Percentiles rank a stretch among this genome's conserved stretches.
These are phyloP conservation scores for Podaxis sp. DNA, from an alignment of 768 basidiomycete genomes.

Conservation along the genomic window DNA sequence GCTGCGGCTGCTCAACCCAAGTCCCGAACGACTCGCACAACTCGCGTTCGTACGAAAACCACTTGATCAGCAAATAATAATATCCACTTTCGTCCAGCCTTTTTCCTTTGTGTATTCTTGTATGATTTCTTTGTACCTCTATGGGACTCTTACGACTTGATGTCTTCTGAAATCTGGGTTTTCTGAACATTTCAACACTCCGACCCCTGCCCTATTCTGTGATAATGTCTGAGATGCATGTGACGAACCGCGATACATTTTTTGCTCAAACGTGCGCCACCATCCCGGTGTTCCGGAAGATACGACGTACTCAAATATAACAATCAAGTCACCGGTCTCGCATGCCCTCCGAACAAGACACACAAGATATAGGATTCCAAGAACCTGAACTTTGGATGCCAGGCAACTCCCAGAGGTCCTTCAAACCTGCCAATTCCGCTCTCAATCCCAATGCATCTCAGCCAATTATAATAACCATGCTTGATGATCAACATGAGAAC, in stretches of 20 bases:
- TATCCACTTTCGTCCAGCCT: not conserved
- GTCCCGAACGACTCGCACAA: conserved; percentile 28
- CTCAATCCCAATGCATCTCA: no score
- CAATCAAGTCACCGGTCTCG: no score
- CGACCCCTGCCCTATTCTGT: not conserved
- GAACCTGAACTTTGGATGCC: not conserved
- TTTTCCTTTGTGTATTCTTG: not conserved
- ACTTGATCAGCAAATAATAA: conserved; percentile 15
- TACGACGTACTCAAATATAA: no score
- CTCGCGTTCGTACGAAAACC: conserved; percentile 35
- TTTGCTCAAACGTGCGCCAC: no score
- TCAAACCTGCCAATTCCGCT: not conserved
- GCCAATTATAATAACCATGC: no score
- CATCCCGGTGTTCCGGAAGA: no score
- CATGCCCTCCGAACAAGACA: not conserved
- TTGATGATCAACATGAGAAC: no score
- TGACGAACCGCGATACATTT: no score
- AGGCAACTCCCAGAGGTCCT: not conserved
- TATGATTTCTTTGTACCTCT: not conserved
- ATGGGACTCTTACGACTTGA: not conserved
- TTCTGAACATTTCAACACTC: not conserved
- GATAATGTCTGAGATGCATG: no score
- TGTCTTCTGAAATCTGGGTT: not conserved
- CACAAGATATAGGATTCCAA: not conserved
- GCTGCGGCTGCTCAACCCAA: conserved; percentile 20